phyloP scores from a whole-genome alignment of 106 monocot genomes.

The Dendrobium catenatum region DNA sequence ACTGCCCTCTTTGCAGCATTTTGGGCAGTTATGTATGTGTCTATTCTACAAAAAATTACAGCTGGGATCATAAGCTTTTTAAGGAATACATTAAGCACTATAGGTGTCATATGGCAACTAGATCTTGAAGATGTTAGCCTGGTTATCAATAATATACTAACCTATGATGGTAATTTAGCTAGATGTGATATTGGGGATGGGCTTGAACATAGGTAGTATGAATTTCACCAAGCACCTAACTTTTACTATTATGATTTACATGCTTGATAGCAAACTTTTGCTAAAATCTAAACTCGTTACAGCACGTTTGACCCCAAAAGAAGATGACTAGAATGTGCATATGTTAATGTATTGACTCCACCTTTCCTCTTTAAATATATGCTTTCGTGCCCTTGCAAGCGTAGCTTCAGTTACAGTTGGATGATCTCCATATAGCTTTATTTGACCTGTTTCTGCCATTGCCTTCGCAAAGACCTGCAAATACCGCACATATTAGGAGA shows the following conservation, averaged over 20 bases:
- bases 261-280: neutral
- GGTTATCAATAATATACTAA: neutral
- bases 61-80: too few species aligned
- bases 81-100: too few species aligned
- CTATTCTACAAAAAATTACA: neutral
- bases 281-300: neutral
- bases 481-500: neutral
- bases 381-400: constrained; percentile 80
- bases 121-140: too few species aligned
- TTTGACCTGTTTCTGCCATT: constrained; percentile 96
- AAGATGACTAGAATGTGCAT: neutral
- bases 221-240: neutral
- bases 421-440: constrained; percentile 90
- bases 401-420: constrained; percentile 79
- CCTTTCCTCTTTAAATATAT: constrained; percentile 96
- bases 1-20: neutral
- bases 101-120: too few species aligned
- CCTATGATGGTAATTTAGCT: neutral
- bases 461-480: constrained; percentile 92
- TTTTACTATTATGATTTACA: neutral
- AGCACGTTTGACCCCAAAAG: neutral
- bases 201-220: neutral
- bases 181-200: neutral
- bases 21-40: neutral
- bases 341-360: constrained; percentile 13